Evolutionary conservation across 805 yeast species (phyloP).

Genomic region (Candida silvicultrix): DNA sequence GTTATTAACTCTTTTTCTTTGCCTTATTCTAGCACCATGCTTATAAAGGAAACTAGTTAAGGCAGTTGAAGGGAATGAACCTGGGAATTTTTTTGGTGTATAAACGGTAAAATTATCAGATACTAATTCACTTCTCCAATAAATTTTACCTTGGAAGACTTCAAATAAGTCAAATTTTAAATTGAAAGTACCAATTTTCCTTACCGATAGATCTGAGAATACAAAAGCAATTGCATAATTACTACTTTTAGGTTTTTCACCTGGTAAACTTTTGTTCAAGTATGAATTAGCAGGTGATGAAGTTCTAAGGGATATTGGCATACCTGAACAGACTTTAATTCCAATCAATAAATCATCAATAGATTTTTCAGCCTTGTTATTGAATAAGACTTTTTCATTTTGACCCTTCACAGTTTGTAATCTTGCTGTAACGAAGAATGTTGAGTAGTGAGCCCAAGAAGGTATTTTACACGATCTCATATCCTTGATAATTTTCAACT

Average conservation of each 20-base stretch:
- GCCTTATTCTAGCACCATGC: constrained; percentile 26
- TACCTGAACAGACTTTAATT: constrained; percentile 18
- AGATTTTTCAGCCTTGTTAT: constrained; percentile 2
- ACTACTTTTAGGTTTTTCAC: constrained; percentile 9
- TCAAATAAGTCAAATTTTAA: constrained; percentile 25
- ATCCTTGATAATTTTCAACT: constrained; percentile 11
- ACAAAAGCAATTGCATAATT: constrained; percentile 24
- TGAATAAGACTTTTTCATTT: constrained; percentile 6
- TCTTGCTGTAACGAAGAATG: constrained; percentile 20
- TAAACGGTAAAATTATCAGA: constrained; percentile 21
- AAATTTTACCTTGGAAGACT: constrained; percentile 17
- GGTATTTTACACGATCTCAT: constrained; percentile 15
- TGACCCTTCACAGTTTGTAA: constrained; percentile 6
- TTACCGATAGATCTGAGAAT: constrained; percentile 25
- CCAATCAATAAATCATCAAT: constrained; percentile 18
- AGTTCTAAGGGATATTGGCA: constrained; percentile 16
- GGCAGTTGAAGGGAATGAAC: constrained; percentile 22
- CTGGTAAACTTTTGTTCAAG: constrained; percentile 7
- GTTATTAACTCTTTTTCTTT: constrained; percentile 16
- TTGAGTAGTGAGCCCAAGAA: constrained; percentile 22
- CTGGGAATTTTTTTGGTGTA: constrained; percentile 28
- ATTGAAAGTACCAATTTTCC: constrained; percentile 21
- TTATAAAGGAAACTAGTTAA: constrained; percentile 24
- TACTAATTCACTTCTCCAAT: constrained; percentile 9
- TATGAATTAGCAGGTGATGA: constrained; percentile 9